These are phyloP conservation scores for Filosporella fistucella DNA, from an alignment of 495 filamentous ascomycete species.

Conservation along the genomic window DNA sequence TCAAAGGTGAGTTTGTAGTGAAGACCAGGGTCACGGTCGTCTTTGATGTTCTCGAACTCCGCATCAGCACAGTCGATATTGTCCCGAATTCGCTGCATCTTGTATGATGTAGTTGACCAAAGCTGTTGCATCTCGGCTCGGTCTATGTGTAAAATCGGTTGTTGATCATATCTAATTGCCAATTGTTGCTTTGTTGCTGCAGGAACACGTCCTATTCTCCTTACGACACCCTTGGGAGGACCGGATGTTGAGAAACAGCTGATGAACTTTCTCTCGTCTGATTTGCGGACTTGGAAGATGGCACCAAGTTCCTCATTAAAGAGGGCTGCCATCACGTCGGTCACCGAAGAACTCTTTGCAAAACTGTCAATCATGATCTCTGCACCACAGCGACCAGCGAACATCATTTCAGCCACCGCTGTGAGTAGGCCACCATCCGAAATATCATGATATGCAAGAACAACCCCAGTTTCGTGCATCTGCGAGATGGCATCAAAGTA, in stretches of 20 bases:
- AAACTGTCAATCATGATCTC: conserved; percentile 80
- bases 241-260: conserved; percentile 91
- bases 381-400: conserved; percentile 88
- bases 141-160: conserved; percentile 60
- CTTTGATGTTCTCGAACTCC: conserved; percentile 74
- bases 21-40: conserved; percentile 76
- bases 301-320: conserved; percentile 98
- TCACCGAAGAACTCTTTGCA: conserved; percentile 45
- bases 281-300: conserved; percentile 88
- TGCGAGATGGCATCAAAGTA: conserved; percentile 88
- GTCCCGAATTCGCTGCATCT: conserved; percentile 88
- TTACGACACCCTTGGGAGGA: conserved; percentile 73
- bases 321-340: conserved; percentile 66
- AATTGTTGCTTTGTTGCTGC: conserved; percentile 71
- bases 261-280: conserved; percentile 79
- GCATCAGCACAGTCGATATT: conserved; percentile 83
- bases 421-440: conserved; percentile 94
- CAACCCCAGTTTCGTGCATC: conserved; percentile 79
- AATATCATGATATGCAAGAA: conserved; percentile 91
- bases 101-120: conserved; percentile 84
- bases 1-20: conserved; percentile 81
- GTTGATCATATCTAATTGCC: conserved; percentile 65
- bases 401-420: conserved; percentile 95
- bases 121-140: conserved; percentile 77
- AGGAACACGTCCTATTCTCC: conserved; percentile 72